phyloP scores from a whole-genome alignment of 345 rosid genomes.

The Populus deltoides region DNA sequence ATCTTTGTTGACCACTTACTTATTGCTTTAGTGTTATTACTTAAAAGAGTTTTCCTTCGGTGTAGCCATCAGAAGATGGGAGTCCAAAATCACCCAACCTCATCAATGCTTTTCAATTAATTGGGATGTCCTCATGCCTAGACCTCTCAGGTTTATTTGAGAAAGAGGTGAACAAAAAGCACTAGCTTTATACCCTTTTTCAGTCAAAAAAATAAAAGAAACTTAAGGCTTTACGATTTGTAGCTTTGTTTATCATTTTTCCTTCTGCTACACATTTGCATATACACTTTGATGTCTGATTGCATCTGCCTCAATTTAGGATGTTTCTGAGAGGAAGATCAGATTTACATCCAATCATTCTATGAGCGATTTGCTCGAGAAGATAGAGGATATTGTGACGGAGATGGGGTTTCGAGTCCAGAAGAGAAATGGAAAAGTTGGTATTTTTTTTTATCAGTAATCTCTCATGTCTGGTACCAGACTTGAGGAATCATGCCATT shows the following conservation, averaged over 20 bases:
- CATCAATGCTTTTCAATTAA: constrained; percentile 87
- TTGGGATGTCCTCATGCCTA: constrained; percentile 94
- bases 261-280: not conserved
- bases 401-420: constrained; percentile 87
- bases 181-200: not conserved
- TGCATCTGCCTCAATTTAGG: constrained; percentile 32
- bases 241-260: not conserved
- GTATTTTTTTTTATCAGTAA: constrained; percentile 10
- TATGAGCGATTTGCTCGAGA: constrained; percentile 65
- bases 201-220: too few relatives aligned
- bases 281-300: not conserved
- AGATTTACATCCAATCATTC: constrained; percentile 82
- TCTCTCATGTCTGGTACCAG: not conserved
- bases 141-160: constrained; percentile 94
- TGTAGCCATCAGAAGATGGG: constrained; percentile 49
- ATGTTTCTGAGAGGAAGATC: constrained; percentile 85
- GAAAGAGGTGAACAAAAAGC: constrained; percentile 55
- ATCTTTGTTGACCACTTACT: not conserved
- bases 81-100: constrained; percentile 53
- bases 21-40: not conserved
- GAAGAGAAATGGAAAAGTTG: constrained; percentile 75
- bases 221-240: too few relatives aligned
- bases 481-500: too few relatives aligned
- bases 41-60: constrained; percentile 1
- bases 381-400: constrained; percentile 58